These are phyloP conservation scores for Vitis hybrid DNA, from an alignment of 177 flowering plant species.

Conservation along the genomic window DNA sequence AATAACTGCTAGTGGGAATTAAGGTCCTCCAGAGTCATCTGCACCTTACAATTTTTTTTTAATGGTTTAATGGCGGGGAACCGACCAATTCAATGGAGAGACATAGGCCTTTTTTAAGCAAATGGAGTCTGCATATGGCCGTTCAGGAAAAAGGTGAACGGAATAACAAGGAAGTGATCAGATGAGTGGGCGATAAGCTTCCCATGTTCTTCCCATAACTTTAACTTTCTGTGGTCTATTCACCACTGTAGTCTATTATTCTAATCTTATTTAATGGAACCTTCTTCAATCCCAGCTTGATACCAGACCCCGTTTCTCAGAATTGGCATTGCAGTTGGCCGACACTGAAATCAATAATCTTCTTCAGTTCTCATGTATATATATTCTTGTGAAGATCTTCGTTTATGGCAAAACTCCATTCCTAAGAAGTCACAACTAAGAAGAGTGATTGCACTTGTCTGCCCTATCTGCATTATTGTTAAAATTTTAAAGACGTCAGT, in stretches of 20 bases:
- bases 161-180: slow-evolving; percentile 27
- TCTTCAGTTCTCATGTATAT: neutral
- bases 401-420: too few relatives aligned
- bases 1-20: slow-evolving; percentile 29
- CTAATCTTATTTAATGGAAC: too few relatives aligned
- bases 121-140: slow-evolving; percentile 48
- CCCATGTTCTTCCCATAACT: slow-evolving; percentile 59
- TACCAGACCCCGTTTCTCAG: neutral
- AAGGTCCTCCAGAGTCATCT: slow-evolving; percentile 19
- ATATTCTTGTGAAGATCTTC: too few relatives aligned
- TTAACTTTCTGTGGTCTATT: slow-evolving; percentile 30
- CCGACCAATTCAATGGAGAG: slow-evolving; percentile 49
- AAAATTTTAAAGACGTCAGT: too few relatives aligned
- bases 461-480: too few relatives aligned
- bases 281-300: neutral
- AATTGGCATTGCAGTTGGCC: neutral
- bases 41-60: slow-evolving; percentile 18
- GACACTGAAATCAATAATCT: slow-evolving; percentile 6
- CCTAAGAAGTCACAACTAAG: too few relatives aligned
- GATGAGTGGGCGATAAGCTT: slow-evolving; percentile 17
- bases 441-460: too few relatives aligned
- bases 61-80: slow-evolving; percentile 27
- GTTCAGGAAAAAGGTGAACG: slow-evolving; percentile 32
- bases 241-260: slow-evolving; percentile 10
- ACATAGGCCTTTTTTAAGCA: slow-evolving; percentile 30